Evolutionary conservation across 73 alveolate genomes (phyloP), one percentile per base, ranked within the genome.

Genomic region (Strombidium stylifer): DNA sequence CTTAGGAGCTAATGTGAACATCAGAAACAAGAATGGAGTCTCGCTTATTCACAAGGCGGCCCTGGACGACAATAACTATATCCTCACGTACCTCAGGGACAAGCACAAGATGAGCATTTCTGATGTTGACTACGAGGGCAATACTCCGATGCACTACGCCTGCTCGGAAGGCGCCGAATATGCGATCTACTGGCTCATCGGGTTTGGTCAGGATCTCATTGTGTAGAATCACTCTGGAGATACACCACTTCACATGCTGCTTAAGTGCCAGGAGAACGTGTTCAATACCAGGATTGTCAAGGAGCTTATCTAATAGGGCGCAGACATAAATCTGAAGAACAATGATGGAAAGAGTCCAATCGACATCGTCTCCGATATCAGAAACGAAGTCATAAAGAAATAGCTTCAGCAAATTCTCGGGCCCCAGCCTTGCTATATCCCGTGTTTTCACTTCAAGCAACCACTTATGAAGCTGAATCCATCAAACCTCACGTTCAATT

Each of bases 21-120:
- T 91, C 3, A 54, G 60, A 18, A 96, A 96, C 68, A 81, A 78
- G 15, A 73, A 93, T 27, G 99, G 99, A 37, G 64, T 96, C 59
- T 93, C 93, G 73, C 94, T 93, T 70, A 54, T 96, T 50, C 99
- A 96, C 83, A 88, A 93, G 42, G 97, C 99, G 19, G 97, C 98
- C 1, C 93, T 93, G 89, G 98, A 97, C 16, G 97, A 96, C 73
- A 58, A 95, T 41, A 86, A 96, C 35, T 69, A 81, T 53, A 66
- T 93, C 23, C 50, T 96, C 35, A 73, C 96, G 30, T 89, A 82
- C 60, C 86, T 93, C 57, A 88, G 84, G 48, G 88, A 89, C 53
- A 73, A 86, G 27, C n/a, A n/a, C n/a, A 87, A 90, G 26, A 57
- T 90, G 15, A 69, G 78, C 73, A 50, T 86, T 11, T 51, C 53